Conservation (phyloP, 768 basidiomycete species). For the Crepidotus variabilis region DNA sequence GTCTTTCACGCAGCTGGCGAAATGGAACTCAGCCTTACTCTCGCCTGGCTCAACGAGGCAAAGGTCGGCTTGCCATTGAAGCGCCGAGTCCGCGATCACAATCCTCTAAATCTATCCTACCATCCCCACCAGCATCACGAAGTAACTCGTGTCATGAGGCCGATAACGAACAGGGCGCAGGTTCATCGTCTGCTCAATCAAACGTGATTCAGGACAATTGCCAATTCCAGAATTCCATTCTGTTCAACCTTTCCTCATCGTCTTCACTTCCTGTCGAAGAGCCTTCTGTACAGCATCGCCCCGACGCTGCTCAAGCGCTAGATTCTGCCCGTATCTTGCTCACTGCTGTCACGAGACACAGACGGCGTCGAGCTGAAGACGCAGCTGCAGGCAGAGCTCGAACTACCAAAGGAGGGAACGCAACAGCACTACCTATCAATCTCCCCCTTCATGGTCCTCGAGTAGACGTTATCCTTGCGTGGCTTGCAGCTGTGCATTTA, state of each 20-base stretch:
- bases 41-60: conserved; percentile 30
- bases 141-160: conserved; percentile 11
- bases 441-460: conserved; percentile 84
- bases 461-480: conserved; percentile 82
- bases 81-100: conserved; percentile 38
- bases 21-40: conserved; percentile 61
- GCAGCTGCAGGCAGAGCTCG: conserved; percentile 45
- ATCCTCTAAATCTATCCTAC: conserved; percentile 16
- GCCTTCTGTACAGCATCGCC: conserved; percentile 1
- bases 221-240: conserved; percentile 3
- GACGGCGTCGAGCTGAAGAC: conserved; percentile 55
- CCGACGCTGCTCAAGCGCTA: conserved; percentile 51
- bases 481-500: conserved; percentile 79
- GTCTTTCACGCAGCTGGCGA: conserved; percentile 75
- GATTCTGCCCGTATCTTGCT: conserved; percentile 72
- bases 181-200: conserved; percentile 8
- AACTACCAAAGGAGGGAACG: conserved; percentile 47
- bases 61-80: conserved; percentile 43
- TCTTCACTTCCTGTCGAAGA: conserved; percentile 4
- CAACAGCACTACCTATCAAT: conserved; percentile 49
- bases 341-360: conserved; percentile 63
- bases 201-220: not conserved
- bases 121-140: conserved; percentile 15
- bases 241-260: not conserved
- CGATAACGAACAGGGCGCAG: conserved; percentile 9